Evolutionary conservation across 352 stramenopile genomes (phyloP).

Genomic region (Pythium myriotylum): DNA sequence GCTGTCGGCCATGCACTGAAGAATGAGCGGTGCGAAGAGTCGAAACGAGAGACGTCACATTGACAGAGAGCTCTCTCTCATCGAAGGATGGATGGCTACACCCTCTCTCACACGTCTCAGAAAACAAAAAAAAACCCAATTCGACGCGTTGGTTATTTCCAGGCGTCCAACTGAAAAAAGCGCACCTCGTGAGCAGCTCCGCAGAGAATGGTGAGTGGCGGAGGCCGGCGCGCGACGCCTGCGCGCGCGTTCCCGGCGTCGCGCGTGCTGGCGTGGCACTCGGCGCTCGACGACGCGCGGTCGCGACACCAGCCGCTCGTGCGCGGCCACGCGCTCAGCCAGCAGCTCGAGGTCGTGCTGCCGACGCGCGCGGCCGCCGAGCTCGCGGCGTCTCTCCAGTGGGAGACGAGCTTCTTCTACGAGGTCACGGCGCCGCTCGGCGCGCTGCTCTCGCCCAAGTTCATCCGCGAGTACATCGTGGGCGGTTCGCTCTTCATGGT

Average conservation of each 20-base stretch:
- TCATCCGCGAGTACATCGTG: constrained; percentile 63
- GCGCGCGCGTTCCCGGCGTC: constrained; percentile 35
- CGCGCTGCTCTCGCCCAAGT: constrained; percentile 59
- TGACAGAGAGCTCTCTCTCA: too few relatives aligned
- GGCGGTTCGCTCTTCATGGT: constrained; percentile 67
- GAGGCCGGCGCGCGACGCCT: constrained; percentile 46
- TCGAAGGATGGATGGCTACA: too few relatives aligned
- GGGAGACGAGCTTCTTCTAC: constrained; percentile 86
- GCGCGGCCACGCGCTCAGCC: constrained; percentile 51
- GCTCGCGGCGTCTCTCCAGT: constrained; percentile 58
- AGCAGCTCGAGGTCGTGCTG: constrained; percentile 76
- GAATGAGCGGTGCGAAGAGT: too few relatives aligned
- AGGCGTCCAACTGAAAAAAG: background rate
- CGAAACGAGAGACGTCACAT: too few relatives aligned
- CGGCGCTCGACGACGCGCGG: constrained; percentile 37
- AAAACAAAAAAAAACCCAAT: too few relatives aligned
- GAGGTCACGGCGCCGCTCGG: constrained; percentile 53
- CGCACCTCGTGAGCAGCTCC: background rate
- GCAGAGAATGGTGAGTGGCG: constrained; percentile 66
- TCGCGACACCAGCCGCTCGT: constrained; percentile 57
- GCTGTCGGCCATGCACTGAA: too few relatives aligned
- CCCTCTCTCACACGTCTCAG: too few relatives aligned
- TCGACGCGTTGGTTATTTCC: too few relatives aligned
- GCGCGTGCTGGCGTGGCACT: constrained; percentile 71
- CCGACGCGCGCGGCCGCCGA: constrained; percentile 34